Evolutionary conservation across 2,329 filamentous ascomycete species (phyloP).

Genomic region (Teratosphaeria zuluensis): DNA sequence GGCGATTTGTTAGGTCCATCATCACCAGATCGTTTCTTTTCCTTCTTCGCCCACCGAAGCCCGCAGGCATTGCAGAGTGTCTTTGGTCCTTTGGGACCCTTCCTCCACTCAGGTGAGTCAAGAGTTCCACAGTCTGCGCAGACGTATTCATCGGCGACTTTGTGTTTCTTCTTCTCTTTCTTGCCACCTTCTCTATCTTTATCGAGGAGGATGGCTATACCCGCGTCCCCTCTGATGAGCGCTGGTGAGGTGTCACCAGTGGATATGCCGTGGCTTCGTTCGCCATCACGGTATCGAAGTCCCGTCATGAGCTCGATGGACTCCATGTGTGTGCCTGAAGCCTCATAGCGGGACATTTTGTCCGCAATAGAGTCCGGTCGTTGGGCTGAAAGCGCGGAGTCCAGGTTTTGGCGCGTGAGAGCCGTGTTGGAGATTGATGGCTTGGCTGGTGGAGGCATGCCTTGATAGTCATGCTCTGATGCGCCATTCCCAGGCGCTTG

Average conservation of each 20-base stretch:
- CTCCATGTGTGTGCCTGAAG: conserved; percentile 61
- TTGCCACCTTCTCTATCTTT: conserved; percentile 71
- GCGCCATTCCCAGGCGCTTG: conserved; percentile 9
- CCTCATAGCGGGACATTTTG: conserved; percentile 76
- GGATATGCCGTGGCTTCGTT: conserved; percentile 77
- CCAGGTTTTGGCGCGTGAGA: conserved; percentile 70
- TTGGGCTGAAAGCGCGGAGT: conserved; percentile 56
- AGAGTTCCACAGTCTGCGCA: conserved; percentile 92
- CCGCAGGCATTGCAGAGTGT: conserved; percentile 94
- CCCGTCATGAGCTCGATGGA: conserved; percentile 92
- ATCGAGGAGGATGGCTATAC: conserved; percentile 74
- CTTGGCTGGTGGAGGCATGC: conserved; percentile 55
- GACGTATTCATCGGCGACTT: conserved; percentile 75
- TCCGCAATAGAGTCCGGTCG: conserved; percentile 69
- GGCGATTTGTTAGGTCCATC: conserved; percentile 7
- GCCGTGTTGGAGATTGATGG: conserved; percentile 54
- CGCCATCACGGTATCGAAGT: conserved; percentile 75
- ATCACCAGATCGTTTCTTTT: conserved; percentile 26
- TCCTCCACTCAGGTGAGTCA: conserved; percentile 92
- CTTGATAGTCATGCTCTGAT: conserved; percentile 31
- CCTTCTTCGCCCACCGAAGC: conserved; percentile 31
- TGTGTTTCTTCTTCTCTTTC: conserved; percentile 82
- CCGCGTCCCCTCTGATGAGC: conserved; percentile 74
- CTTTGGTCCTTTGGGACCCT: conserved; percentile 85
- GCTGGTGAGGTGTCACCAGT: conserved; percentile 74